A percentile compares a stretch with the other conserved stretches of the same genome.
These are phyloP conservation scores for Leishmania major DNA, from an alignment of 208 protist genomes.

Conservation along the genomic window DNA sequence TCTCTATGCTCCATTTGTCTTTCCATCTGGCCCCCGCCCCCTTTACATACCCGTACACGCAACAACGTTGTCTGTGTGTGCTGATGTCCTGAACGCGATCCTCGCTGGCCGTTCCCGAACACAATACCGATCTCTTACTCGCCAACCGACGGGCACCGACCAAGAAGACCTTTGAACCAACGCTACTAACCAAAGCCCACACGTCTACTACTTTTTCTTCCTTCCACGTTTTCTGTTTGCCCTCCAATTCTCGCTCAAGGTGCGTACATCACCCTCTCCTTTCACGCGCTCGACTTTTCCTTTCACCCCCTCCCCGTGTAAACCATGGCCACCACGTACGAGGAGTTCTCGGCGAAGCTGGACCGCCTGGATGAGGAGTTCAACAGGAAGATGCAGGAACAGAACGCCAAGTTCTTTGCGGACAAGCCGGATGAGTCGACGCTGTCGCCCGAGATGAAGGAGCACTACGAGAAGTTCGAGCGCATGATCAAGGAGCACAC, in stretches of 20 bases:
- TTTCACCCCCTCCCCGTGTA: neutral
- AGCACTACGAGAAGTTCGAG: slow-evolving; percentile 93
- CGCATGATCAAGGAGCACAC: slow-evolving; percentile 94
- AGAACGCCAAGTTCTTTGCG: slow-evolving; percentile 93
- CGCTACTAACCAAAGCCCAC: neutral
- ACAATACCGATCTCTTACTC: slow-evolving; percentile 13
- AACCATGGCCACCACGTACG: slow-evolving; percentile 87
- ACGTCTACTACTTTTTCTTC: neutral
- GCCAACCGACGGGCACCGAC: neutral
- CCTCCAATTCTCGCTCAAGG: neutral
- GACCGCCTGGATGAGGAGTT: slow-evolving; percentile 92
- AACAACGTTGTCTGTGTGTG: neutral
- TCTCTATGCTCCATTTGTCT: neutral
- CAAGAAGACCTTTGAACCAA: neutral
- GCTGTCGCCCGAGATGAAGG: slow-evolving; percentile 92
- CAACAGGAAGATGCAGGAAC: slow-evolving; percentile 92
- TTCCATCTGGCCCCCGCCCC: neutral
- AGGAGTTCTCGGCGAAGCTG: slow-evolving; percentile 90
- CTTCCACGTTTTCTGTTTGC: slow-evolving; percentile 12
- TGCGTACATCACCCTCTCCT: neutral
- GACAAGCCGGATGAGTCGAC: slow-evolving; percentile 90
- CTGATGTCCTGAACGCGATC: neutral
- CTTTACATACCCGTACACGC: neutral
- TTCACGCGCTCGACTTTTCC: neutral
- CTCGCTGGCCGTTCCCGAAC: slow-evolving; percentile 1